Conservation (phyloP, 1,139 yeast genomes). For the Scheffersomyces illinoinensis region DNA sequence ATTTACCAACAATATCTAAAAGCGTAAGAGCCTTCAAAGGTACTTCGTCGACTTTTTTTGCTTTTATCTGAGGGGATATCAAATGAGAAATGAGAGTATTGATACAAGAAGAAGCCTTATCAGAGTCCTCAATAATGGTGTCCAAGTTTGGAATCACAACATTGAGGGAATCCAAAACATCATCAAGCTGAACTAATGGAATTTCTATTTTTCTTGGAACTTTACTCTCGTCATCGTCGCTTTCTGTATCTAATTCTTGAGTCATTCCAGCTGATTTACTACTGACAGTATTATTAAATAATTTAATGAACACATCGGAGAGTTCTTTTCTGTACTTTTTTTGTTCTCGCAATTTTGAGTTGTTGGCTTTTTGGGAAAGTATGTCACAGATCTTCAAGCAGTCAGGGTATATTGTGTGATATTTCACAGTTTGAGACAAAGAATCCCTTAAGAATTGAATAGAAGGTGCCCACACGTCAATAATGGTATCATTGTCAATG, state of each 20-base stretch:
- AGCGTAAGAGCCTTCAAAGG: slow-evolving; percentile 38
- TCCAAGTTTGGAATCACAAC: slow-evolving; percentile 42
- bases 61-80: slow-evolving; percentile 46
- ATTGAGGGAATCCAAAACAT: slow-evolving; percentile 35
- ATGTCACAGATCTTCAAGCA: slow-evolving; percentile 51
- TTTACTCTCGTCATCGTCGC: slow-evolving; percentile 8
- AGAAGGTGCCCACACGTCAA: slow-evolving; percentile 68
- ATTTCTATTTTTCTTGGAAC: slow-evolving; percentile 2
- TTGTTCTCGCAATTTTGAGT: slow-evolving; percentile 62
- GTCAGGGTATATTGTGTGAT: slow-evolving; percentile 51
- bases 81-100: slow-evolving; percentile 47
- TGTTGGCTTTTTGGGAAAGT: slow-evolving; percentile 56
- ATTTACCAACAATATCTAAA: slow-evolving; percentile 37
- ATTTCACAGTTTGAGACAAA: slow-evolving; percentile 46
- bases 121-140: slow-evolving; percentile 51
- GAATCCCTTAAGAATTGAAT: slow-evolving; percentile 62
- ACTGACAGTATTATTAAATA: slow-evolving; percentile 39
- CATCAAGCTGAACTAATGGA: slow-evolving; percentile 26
- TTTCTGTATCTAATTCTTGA: slow-evolving; percentile 7
- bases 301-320: slow-evolving; percentile 59
- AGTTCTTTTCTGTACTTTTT: slow-evolving; percentile 64
- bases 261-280: neutral
- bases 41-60: slow-evolving; percentile 32
- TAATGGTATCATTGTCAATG: slow-evolving; percentile 72
- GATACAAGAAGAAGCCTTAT: slow-evolving; percentile 45